Conservation (phyloP, 345 rosid genomes). For the Xanthoceras sorbifolium region DNA sequence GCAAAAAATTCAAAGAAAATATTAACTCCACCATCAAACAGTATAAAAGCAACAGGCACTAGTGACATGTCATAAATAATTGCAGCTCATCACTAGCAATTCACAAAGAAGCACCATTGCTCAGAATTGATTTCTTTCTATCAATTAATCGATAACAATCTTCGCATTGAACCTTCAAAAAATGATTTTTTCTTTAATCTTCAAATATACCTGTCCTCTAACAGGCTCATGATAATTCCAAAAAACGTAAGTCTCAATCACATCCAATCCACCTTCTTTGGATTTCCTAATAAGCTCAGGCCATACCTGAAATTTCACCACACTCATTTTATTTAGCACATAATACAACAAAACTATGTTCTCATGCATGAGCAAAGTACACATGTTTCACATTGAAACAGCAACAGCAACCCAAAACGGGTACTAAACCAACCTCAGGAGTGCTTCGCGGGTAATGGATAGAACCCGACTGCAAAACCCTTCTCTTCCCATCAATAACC, state of each 20-base stretch:
- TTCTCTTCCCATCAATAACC: conserved; percentile 61
- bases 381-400: not conserved
- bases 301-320: conserved; percentile 50
- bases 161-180: too few species aligned
- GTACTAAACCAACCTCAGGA: conserved; percentile 45
- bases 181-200: too few species aligned
- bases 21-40: not conserved
- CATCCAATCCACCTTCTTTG: conserved; percentile 66
- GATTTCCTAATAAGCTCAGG: conserved; percentile 60
- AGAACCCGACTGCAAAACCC: conserved; percentile 66
- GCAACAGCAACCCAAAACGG: not conserved
- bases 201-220: conserved; percentile 60
- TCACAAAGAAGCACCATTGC: not conserved
- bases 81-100: not conserved
- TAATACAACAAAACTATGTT: not conserved
- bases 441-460: conserved; percentile 60
- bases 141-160: too few species aligned
- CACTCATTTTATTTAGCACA: not conserved
- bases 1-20: conserved; percentile 17
- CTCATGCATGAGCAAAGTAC: not conserved
- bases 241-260: conserved; percentile 66
- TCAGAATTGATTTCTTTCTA: too few species aligned
- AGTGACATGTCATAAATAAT: not conserved
- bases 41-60: not conserved
- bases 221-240: conserved; percentile 71